Evolutionary conservation across 805 yeast species (phyloP), one percentile per base, ranked within the genome.

Genomic region (Ogataea nitratoaversa): DNA sequence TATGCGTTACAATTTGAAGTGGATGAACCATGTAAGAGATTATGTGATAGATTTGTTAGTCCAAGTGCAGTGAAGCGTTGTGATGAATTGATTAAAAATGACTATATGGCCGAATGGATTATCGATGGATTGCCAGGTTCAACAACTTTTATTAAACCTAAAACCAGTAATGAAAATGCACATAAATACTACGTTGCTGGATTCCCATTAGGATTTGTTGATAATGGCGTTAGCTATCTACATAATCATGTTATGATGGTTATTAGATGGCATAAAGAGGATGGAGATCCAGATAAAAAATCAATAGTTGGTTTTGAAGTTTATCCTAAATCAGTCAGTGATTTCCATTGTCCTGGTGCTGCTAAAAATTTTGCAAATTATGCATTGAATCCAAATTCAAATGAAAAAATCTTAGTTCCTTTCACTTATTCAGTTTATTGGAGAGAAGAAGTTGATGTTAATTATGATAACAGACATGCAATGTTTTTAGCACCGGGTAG

Each of bases 281-380:
- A 67, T 55, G 63, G 68, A 24, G 60, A 57, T 36, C 54, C 58
- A 8, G 46, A 46, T 14, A 60, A 64, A 36, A 68, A 72, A 47
- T 70, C 85, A 3, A 85, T 88, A 50, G 95, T 88, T 16, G 96
- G 95, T 0, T 84, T 89, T 51, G 96, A 88, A 63, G 85, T 87
- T 12, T 88, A 88, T 56, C 96, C 96, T 9, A 82, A 78, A 57
- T 83, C 93, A 39, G 90, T 84, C 11, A 66, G 72, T 32, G 78
- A 72, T 59, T 73, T 62, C 57, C 71, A 62, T 37, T 88, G 96
- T 59, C 95, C 95, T 2, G 90, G 89, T 11, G 79, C 84, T 4
- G 69, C 81, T 8, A 79, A 74, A 47, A 65, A 74, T 51, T 82
- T 69, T 57, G 66, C 74, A 28, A 78, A 79, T 46, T 78, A 71